A percentile compares a stretch with the other conserved stretches of the same genome.
These are phyloP conservation scores for Kingdonia uniflora DNA, from an alignment of 164 flowering plant species.

Conservation along the genomic window DNA sequence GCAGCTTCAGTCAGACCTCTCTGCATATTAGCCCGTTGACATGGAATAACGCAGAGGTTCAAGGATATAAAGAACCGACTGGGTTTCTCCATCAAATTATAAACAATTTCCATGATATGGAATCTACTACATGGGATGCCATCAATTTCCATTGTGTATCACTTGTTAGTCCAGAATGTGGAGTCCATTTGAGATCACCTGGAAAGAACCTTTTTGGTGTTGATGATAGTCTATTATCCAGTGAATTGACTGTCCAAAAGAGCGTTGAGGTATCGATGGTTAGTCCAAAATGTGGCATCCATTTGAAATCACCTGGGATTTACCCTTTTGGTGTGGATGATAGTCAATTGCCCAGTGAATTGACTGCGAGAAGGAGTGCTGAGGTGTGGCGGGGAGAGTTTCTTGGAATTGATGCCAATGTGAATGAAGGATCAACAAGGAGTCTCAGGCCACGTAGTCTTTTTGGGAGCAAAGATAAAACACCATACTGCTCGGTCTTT, in stretches of 20 bases:
- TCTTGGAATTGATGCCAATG: constrained; percentile 11
- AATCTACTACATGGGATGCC: constrained; percentile 16
- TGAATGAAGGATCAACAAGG: constrained; percentile 12
- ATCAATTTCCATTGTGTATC: constrained; percentile 9
- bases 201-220: constrained; percentile 10
- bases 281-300: constrained; percentile 8
- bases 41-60: constrained; percentile 3
- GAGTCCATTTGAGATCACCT: constrained; percentile 9
- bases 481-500: constrained; percentile 7
- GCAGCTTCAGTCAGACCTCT: constrained; percentile 4
- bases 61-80: constrained; percentile 13
- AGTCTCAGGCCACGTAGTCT: constrained; percentile 7
- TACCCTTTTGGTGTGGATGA: constrained; percentile 12
- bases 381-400: constrained; percentile 13
- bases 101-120: constrained; percentile 7
- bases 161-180: constrained; percentile 7
- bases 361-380: neutral
- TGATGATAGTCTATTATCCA: constrained; percentile 14
- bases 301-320: constrained; percentile 11
- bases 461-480: constrained; percentile 14
- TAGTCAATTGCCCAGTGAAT: constrained; percentile 10
- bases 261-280: neutral
- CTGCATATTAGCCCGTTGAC: no score
- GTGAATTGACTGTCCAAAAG: neutral
- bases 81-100: constrained; percentile 15